Conservation (phyloP, 768 basidiomycete species). For the Mycena metata region DNA sequence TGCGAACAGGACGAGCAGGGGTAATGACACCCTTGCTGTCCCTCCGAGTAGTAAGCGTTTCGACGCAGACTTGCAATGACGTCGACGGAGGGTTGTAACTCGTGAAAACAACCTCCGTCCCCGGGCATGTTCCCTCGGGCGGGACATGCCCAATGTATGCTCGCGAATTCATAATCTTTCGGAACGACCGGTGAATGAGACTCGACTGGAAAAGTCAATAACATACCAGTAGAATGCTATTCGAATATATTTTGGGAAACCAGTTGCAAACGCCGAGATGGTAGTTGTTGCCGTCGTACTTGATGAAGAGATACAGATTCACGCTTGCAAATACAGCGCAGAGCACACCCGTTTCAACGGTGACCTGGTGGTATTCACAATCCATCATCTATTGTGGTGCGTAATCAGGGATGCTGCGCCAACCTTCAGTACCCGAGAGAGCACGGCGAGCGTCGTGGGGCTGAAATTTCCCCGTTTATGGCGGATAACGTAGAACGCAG, state of each 20-base stretch:
- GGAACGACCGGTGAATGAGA: background rate
- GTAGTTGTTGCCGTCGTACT: conserved; percentile 36
- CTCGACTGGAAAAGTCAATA: background rate
- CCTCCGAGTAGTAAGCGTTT: too few species aligned
- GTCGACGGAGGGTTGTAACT: too few species aligned
- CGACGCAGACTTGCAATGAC: too few species aligned
- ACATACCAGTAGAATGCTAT: conserved; percentile 29
- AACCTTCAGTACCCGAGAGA: conserved; percentile 22
- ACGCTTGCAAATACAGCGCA: conserved; percentile 39
- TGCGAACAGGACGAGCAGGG: too few species aligned
- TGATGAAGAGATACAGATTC: conserved; percentile 37
- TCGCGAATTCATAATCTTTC: conserved; percentile 33
- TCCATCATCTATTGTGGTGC: background rate
- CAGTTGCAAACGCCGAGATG: conserved; percentile 35
- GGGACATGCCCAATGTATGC: conserved; percentile 26
- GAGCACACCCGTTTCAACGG: conserved; percentile 39
- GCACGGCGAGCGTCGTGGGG: background rate
- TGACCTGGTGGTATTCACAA: conserved; percentile 30
- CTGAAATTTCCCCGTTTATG: conserved; percentile 16
- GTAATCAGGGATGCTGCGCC: background rate
- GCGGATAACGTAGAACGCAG: conserved; percentile 36
- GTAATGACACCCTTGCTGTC: too few species aligned
- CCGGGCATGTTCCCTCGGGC: too few species aligned
- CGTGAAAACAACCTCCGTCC: too few species aligned
- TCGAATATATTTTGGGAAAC: conserved; percentile 44